A percentile compares a stretch with the other conserved stretches of the same genome.
These are phyloP conservation scores for Pulicaria dysenterica DNA, from an alignment of 129 eudicot species.

Conservation along the genomic window DNA sequence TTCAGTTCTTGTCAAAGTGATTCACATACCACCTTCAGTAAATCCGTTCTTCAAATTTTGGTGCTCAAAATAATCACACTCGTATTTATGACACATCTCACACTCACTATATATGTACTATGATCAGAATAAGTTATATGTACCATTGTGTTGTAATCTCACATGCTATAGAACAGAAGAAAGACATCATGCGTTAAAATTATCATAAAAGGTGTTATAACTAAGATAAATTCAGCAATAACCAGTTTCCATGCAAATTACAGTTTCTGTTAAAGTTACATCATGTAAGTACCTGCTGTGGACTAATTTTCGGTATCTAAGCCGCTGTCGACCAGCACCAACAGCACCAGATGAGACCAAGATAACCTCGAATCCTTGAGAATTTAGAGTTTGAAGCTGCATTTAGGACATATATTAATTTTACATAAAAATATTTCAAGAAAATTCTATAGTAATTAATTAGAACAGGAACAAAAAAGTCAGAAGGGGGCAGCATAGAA, in stretches of 20 bases:
- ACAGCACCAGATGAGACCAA: conserved; percentile 98
- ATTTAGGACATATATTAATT: conserved; percentile 25
- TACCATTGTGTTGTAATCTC: too few species aligned
- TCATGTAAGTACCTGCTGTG: conserved; percentile 71
- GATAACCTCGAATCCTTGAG: conserved; percentile 88
- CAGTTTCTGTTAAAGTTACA: conserved; percentile 1
- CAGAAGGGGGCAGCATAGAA: neutral
- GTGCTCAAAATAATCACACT: too few species aligned
- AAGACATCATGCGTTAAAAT: neutral
- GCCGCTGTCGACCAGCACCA: conserved; percentile 90
- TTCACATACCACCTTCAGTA: too few species aligned
- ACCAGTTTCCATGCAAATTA: conserved; percentile 14
- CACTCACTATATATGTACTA: too few species aligned
- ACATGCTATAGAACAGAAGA: too few species aligned
- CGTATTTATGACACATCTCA: too few species aligned
- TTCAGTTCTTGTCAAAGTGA: too few species aligned
- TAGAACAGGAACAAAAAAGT: neutral
- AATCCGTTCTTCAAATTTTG: too few species aligned
- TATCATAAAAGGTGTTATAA: neutral
- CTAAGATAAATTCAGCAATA: neutral
- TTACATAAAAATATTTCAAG: conserved; percentile 11
- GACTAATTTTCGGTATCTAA: conserved; percentile 71
- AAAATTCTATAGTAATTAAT: neutral
- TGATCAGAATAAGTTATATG: too few species aligned
- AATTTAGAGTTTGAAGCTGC: conserved; percentile 78